phyloP scores from a whole-genome alignment of 768 basidiomycete species.

The Tylopilus balloui region DNA sequence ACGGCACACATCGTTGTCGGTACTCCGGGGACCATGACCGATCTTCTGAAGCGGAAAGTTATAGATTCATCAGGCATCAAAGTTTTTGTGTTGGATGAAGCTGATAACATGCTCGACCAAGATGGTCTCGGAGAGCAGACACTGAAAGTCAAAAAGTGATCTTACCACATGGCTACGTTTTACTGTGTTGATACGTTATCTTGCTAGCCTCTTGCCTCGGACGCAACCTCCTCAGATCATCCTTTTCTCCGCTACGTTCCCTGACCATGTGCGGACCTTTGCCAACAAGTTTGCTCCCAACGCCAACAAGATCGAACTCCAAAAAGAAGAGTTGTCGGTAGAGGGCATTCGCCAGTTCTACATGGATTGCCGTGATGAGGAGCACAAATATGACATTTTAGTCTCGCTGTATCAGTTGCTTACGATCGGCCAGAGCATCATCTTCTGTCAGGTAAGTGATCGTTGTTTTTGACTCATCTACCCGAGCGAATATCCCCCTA shows the following conservation, averaged over 20 bases:
- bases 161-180: background rate
- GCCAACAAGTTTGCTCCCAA: constrained; percentile 89
- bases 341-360: constrained; percentile 96
- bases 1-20: constrained; percentile 92
- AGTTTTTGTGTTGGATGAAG: constrained; percentile 95
- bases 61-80: constrained; percentile 79
- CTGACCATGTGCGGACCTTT: constrained; percentile 87
- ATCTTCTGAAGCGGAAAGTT: constrained; percentile 73
- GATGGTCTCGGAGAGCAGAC: constrained; percentile 94
- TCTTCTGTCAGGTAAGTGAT: constrained; percentile 82
- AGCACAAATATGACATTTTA: constrained; percentile 93
- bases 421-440: constrained; percentile 97
- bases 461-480: background rate
- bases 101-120: constrained; percentile 97
- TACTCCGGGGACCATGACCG: constrained; percentile 92
- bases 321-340: constrained; percentile 89
- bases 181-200: constrained; percentile 11
- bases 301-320: constrained; percentile 94
- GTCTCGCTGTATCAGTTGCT: constrained; percentile 85
- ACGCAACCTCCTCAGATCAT: constrained; percentile 71
- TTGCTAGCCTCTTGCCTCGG: constrained; percentile 52
- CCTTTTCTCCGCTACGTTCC: constrained; percentile 98
- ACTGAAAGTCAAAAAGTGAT: constrained; percentile 87
- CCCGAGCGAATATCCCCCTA: background rate
- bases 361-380: constrained; percentile 90